These are phyloP conservation scores for Cucurbitaria berberidis DNA, from an alignment of 2,329 filamentous ascomycete genomes.

Conservation along the genomic window DNA sequence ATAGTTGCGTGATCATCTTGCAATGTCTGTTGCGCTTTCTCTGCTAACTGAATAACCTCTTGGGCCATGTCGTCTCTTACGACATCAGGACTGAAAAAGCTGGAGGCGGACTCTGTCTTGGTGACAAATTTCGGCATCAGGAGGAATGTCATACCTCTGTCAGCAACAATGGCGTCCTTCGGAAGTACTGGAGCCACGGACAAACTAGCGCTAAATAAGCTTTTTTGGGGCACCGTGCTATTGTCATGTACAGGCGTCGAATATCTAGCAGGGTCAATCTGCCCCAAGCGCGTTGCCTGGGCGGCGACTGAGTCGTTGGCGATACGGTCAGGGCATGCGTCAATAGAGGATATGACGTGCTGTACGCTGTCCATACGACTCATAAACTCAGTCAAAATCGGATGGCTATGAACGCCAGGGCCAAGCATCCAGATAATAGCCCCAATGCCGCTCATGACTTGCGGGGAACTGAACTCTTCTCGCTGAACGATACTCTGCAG, in stretches of 20 bases:
- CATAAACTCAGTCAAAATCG: conserved; percentile 73
- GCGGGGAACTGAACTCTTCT: conserved; percentile 71
- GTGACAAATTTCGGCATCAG: conserved; percentile 55
- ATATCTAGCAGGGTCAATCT: conserved; percentile 77
- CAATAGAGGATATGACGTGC: conserved; percentile 79
- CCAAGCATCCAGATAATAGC: conserved; percentile 85
- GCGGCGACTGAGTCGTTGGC: conserved; percentile 70
- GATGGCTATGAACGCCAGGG: conserved; percentile 67
- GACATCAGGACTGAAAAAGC: conserved; percentile 55
- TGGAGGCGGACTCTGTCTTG: conserved; percentile 28
- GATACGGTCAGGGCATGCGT: conserved; percentile 77
- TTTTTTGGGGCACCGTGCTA: conserved; percentile 50
- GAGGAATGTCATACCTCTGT: conserved; percentile 52
- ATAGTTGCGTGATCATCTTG: conserved; percentile 53
- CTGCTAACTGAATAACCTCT: conserved; percentile 62
- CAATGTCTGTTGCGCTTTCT: conserved; percentile 48
- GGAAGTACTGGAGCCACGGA: conserved; percentile 13
- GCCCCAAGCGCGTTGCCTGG: conserved; percentile 71
- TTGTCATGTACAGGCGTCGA: conserved; percentile 71
- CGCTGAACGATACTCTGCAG: conserved; percentile 72
- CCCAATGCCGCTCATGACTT: conserved; percentile 70
- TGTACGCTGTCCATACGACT: conserved; percentile 63
- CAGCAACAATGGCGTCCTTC: conserved; percentile 36
- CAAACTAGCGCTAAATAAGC: conserved; percentile 13
- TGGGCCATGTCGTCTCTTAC: conserved; percentile 52